These are phyloP conservation scores for Arthonia radiata DNA, from an alignment of 495 filamentous ascomycete genomes.

Conservation along the genomic window DNA sequence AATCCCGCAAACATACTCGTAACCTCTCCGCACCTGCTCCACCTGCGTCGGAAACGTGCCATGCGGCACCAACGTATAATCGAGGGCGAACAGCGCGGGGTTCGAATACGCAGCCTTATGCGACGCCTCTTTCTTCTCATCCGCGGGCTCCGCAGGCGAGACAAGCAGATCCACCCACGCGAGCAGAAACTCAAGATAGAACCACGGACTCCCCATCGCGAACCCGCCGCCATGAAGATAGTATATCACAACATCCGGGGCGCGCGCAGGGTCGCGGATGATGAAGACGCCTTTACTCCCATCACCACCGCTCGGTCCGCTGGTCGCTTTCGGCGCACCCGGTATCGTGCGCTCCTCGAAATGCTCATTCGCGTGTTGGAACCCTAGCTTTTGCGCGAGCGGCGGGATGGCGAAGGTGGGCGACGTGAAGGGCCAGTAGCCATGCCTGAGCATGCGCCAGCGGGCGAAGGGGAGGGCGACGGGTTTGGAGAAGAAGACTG, in stretches of 20 bases:
- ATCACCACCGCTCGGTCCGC: too few relatives aligned
- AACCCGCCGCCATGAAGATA: conserved; percentile 61
- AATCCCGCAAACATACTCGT: conserved; percentile 33
- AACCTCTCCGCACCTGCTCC: conserved; percentile 36
- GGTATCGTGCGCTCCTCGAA: too few relatives aligned
- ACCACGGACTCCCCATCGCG: conserved; percentile 49
- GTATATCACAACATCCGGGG: conserved; percentile 45
- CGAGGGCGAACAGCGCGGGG: conserved; percentile 52
- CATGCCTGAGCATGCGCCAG: conserved; percentile 50
- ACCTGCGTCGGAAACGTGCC: conserved; percentile 42
- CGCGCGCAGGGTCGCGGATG: conserved; percentile 19
- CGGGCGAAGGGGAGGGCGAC: conserved; percentile 46
- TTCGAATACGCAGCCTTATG: conserved; percentile 32
- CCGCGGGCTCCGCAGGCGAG: too few relatives aligned
- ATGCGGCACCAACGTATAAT: conserved; percentile 60
- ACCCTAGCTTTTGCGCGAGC: too few relatives aligned
- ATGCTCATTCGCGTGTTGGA: too few relatives aligned
- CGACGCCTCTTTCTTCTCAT: too few relatives aligned
- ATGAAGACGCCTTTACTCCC: conserved; percentile 37
- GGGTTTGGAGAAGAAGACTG: conserved; percentile 48
- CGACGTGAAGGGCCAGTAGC: conserved; percentile 32
- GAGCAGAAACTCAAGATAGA: conserved; percentile 59
- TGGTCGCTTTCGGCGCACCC: too few relatives aligned
- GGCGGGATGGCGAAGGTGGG: too few relatives aligned
- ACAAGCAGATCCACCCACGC: conserved; percentile 35